Percentiles rank a stretch among this genome's conserved stretches.
Conservation (phyloP, 73 alveolate genomes). For the Paramecium pentaurelia region DNA sequence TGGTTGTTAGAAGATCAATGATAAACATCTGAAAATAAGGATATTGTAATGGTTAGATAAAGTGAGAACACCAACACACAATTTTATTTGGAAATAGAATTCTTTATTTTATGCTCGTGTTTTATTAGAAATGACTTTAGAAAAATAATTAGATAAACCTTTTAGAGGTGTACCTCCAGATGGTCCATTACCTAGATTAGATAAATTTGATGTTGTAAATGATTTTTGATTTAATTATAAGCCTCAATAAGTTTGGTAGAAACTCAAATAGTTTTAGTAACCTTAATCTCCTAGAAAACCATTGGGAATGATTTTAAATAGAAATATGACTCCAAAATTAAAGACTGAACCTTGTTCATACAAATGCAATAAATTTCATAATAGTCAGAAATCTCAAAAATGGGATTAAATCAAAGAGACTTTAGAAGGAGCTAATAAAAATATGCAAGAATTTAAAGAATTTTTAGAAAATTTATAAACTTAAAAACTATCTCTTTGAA, state of each 20-base stretch:
- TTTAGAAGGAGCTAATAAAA: constrained; percentile 36
- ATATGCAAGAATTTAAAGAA: constrained; percentile 46
- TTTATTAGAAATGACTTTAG: constrained; percentile 74
- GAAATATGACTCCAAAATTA: not conserved
- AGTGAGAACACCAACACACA: constrained; percentile 64
- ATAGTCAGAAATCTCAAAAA: not conserved
- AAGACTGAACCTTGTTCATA: not conserved
- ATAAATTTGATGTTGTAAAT: constrained; percentile 20
- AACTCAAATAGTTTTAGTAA: not conserved
- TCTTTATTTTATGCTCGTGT: constrained; percentile 83
- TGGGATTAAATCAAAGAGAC: constrained; percentile 20
- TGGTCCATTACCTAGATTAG: constrained; percentile 83
- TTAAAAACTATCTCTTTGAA: not conserved
- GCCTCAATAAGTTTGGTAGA: not conserved
- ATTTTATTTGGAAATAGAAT: constrained; percentile 88
- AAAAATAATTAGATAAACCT: constrained; percentile 80
- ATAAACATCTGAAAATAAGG: constrained; percentile 26
- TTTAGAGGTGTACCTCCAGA: constrained; percentile 88
- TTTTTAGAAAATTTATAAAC: constrained; percentile 1
- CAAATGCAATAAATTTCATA: not conserved
- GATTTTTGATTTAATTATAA: not conserved
- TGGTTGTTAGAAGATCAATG: not conserved
- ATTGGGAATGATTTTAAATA: not conserved
- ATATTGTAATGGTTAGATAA: constrained; percentile 18
- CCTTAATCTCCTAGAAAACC: not conserved